Conservation (phyloP, 2,329 filamentous ascomycete genomes). For the Exophiala sp. region DNA sequence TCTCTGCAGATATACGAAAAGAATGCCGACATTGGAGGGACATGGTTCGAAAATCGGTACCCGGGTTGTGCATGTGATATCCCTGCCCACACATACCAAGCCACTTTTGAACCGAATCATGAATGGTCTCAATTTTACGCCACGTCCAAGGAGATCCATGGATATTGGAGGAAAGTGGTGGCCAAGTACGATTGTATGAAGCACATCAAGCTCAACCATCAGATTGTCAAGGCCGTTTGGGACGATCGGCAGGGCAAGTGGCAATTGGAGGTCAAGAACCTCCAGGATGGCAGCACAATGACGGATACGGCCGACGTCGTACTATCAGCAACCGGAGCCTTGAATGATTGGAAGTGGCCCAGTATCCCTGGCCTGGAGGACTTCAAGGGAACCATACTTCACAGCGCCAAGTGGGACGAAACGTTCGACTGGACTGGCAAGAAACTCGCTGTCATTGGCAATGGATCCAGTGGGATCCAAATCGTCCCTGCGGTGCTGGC, state of each 20-base stretch:
- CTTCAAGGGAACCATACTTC: conserved; percentile 36
- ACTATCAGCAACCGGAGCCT: conserved; percentile 28
- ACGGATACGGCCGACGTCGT: conserved; percentile 25
- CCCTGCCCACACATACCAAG: conserved; percentile 60
- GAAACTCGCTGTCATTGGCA: conserved; percentile 29
- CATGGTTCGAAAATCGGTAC: conserved; percentile 33
- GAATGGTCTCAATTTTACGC: conserved; percentile 65
- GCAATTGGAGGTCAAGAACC: conserved; percentile 26
- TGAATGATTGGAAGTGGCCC: conserved; percentile 33
- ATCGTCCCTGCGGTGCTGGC: conserved; percentile 35
- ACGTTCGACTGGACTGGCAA: conserved; percentile 27
- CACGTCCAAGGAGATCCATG: conserved; percentile 10
- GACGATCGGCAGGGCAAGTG: conserved; percentile 41
- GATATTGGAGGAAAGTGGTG: conserved; percentile 9
- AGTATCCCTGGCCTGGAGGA: conserved; percentile 33
- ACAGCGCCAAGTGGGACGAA: conserved; percentile 34
- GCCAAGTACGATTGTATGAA: conserved; percentile 42
- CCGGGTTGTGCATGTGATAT: conserved; percentile 6
- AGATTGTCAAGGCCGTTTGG: conserved; percentile 53
- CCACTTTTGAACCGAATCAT: conserved; percentile 63
- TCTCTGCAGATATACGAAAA: conserved; percentile 25
- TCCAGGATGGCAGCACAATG: conserved; percentile 15
- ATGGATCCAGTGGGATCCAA: conserved; percentile 29
- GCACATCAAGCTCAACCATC: conserved; percentile 57
- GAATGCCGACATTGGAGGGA: conserved; percentile 32